Base-by-base conservation (phyloP, 257 asterid species). In the Solanum clarkiae region DNA sequence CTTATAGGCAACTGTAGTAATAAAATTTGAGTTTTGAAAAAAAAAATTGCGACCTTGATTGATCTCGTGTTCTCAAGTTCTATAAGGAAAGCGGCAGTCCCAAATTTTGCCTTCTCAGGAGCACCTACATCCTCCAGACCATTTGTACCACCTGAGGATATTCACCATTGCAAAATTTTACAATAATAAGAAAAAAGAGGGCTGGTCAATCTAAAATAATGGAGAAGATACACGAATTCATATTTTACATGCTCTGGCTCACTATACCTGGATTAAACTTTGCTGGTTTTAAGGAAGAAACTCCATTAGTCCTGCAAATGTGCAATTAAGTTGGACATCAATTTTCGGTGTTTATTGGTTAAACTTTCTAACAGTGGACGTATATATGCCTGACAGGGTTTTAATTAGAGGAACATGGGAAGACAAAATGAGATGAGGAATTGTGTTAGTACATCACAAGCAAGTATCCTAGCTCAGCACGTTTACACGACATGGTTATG, bases 61-160 rank as follows among this genome's bases (percentile, higher is more conserved):
- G 99, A 86, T 79, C 99, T 88, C 72, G 82, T 93, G 40, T 89
- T 93, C 90, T 96, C 99, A 22, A 94, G 95, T 86, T 96, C 95
- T 42, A 96, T 86, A 42, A 96, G 98, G 86, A 89, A 96, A 88
- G 84, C 69, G 7, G 97, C 98, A 4, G 98, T 96, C 62, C 99
- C 99, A 63, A 94, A 91, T 85, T 92, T 91, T 24, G 98, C 90
- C 90, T 91, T 93, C 84, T 85, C 54, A 2, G 81, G 63, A 29
- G 82, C 89, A 88, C 69, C 79, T 45, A 93, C 97, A 44, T 87
- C 88, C 94, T 95, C 98, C 75, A 90, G 20, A 84, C 82, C 85
- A 15, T 54, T 87, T 45, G 14, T 79, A 20, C 29, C 42, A 62
- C 54, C 91, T 87, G 32, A 60, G 74, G 16, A 36, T 80, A 26